Percentiles rank a stretch among this genome's conserved stretches.
Evolutionary conservation across 768 basidiomycete genomes (phyloP).

Genomic region (Boletus pseudo-olivaceus): DNA sequence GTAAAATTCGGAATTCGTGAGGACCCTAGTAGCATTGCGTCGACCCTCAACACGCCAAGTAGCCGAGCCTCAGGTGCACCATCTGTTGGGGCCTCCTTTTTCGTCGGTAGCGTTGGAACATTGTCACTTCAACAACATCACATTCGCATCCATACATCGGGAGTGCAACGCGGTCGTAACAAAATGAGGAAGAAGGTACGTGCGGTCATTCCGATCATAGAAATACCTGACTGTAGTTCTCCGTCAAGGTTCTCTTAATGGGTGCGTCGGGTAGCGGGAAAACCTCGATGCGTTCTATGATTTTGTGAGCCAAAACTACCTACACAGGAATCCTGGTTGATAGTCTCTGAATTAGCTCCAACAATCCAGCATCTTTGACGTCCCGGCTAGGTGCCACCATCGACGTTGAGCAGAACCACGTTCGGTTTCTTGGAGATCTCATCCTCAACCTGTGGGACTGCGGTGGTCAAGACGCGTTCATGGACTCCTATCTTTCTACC

Average conservation of each 20-base stretch:
- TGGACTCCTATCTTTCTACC: slow-evolving; percentile 92
- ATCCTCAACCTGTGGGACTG: slow-evolving; percentile 98
- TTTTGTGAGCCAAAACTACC: slow-evolving; percentile 69
- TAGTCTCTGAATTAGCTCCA: slow-evolving; percentile 55
- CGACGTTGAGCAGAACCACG: slow-evolving; percentile 96
- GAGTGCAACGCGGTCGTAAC: neutral
- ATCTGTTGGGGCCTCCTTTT: neutral
- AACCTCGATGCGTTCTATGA: slow-evolving; percentile 98
- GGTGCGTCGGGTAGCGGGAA: slow-evolving; percentile 93
- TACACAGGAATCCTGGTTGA: slow-evolving; percentile 4
- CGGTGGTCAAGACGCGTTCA: slow-evolving; percentile 96
- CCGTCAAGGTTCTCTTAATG: slow-evolving; percentile 86
- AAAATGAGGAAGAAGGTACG: slow-evolving; percentile 34
- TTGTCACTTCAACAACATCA: neutral
- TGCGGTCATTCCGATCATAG: neutral
- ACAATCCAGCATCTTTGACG: slow-evolving; percentile 90
- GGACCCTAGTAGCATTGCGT: too few relatives aligned
- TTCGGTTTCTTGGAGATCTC: slow-evolving; percentile 94
- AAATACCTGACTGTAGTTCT: neutral
- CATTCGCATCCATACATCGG: neutral
- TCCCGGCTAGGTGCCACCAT: slow-evolving; percentile 93
- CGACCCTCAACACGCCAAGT: neutral
- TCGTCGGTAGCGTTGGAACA: too few relatives aligned
- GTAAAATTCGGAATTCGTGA: neutral
- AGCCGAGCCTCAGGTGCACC: neutral